A percentile compares a stretch with the other conserved stretches of the same genome.
Conservation (phyloP, 192 early-diverging fungal genomes). For the Pilaira anomala region DNA sequence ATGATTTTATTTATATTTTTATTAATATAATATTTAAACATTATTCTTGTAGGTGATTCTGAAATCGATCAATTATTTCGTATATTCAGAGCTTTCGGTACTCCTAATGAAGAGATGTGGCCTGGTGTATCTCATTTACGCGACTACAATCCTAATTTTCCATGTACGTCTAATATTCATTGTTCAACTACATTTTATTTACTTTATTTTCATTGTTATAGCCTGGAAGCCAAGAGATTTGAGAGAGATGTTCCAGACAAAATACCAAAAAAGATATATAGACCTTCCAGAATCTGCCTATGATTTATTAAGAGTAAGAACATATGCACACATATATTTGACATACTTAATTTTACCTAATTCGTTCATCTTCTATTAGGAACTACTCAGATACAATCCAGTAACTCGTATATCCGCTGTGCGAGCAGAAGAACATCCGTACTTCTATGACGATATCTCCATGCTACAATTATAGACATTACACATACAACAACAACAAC, state of each 20-base stretch:
- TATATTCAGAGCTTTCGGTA: slow-evolving; percentile 64
- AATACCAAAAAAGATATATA: not conserved
- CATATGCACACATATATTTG: not conserved
- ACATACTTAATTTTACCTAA: not conserved
- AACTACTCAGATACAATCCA: slow-evolving; percentile 34
- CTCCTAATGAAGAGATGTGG: slow-evolving; percentile 68
- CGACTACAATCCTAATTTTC: slow-evolving; percentile 51
- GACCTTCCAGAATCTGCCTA: slow-evolving; percentile 6
- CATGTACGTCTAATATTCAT: slow-evolving; percentile 26
- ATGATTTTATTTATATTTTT: not conserved
- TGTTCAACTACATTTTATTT: not conserved
- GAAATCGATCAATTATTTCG: slow-evolving; percentile 61
- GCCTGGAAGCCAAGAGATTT: slow-evolving; percentile 21
- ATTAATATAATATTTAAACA: slow-evolving; percentile 1
- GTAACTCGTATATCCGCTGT: slow-evolving; percentile 31
- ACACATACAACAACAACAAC: too few relatives aligned
- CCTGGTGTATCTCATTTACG: slow-evolving; percentile 47
- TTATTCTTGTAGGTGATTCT: slow-evolving; percentile 42
- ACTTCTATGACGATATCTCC: slow-evolving; percentile 26
- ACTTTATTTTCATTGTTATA: not conserved
- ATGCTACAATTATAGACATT: slow-evolving; percentile 22
- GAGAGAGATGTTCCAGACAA: not conserved
- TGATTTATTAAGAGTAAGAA: slow-evolving; percentile 28
- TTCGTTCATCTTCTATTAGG: slow-evolving; percentile 17
- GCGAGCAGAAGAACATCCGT: slow-evolving; percentile 25